Evolutionary conservation across 179 eudicot genomes (phyloP).

Genomic region (Silene noctiflora): DNA sequence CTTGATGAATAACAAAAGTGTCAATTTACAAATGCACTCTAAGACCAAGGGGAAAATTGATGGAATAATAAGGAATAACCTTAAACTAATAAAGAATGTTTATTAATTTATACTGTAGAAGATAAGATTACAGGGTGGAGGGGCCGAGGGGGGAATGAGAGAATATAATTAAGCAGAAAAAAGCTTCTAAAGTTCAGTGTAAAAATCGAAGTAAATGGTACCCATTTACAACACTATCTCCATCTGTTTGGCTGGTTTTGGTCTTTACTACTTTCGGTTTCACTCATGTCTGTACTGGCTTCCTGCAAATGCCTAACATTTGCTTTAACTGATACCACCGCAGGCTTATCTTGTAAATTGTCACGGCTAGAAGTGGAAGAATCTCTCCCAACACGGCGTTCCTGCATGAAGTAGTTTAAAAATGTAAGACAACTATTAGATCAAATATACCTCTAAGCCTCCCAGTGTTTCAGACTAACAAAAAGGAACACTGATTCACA

Average conservation of each 20-base stretch:
- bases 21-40: slow-evolving; percentile 13
- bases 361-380: slow-evolving; percentile 37
- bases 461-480: not conserved
- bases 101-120: slow-evolving; percentile 24
- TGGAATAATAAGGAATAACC: slow-evolving; percentile 24
- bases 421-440: not conserved
- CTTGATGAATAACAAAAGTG: not conserved
- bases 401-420: slow-evolving; percentile 35
- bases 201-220: slow-evolving; percentile 25
- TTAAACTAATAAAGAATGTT: slow-evolving; percentile 16
- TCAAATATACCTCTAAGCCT: not conserved
- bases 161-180: slow-evolving; percentile 16
- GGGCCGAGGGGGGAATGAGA: not conserved
- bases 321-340: slow-evolving; percentile 16
- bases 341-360: slow-evolving; percentile 32
- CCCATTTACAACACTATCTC: slow-evolving; percentile 44
- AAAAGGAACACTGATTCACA: not conserved
- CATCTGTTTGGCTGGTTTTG: slow-evolving; percentile 37
- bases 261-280: slow-evolving; percentile 47
- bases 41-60: slow-evolving; percentile 16
- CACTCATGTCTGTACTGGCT: slow-evolving; percentile 48
- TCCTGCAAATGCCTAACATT: slow-evolving; percentile 39
- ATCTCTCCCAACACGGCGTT: slow-evolving; percentile 47
- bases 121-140: slow-evolving; percentile 31
- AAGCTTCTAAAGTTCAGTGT: slow-evolving; percentile 19